Evolutionary conservation across 2,329 filamentous ascomycete species (phyloP), one percentile per base, ranked within the genome.

Genomic region (Penicillium sp.): DNA sequence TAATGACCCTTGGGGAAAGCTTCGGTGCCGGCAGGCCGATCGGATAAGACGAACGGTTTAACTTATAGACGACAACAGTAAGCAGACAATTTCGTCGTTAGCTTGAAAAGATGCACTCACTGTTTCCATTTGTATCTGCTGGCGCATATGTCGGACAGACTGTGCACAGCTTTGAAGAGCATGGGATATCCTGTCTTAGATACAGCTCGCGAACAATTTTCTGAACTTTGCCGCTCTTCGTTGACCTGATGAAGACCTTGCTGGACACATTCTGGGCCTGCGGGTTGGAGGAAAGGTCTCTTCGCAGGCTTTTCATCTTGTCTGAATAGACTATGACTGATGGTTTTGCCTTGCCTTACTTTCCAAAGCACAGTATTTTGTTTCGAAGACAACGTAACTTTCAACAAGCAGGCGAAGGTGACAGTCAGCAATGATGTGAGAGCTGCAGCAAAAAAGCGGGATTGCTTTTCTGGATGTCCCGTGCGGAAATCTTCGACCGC

Each of bases 201-300:
- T 99, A 99, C 61, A 97, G 83, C 79, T 99, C 94, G 67, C 92
- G 86, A 63, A 99, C 94, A 68, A 99, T 95, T 81, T 99, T 99
- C 74, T 97, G 94, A 59, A 97, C 93, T 78, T 97, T 97, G 74
- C 94, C 94, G 74, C 86, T 94, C 75, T 90, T 92, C 48, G 93
- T 96, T 24, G 94, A 97, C 59, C 94, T 85, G 62, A 99, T 90
- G 70, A 95, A 99, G 66, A 95, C 86, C 77, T 97, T 99, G 83
- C 89, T 97, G 30, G 91, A 93, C 62, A 97, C 88, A 69, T 89
- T 96, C 47, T 87, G 80, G 28, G 86, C 81, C 56, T 78, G 74
- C 5, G 79, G 77, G 60, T 84, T 81, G 16, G 78, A 74, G 50
- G 77, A 66, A 70, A 78, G 55, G 76, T 83, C 66, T 59, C 84